phyloP scores from a whole-genome alignment of 1,139 yeast species.

The Scheffersomyces parashehatae region DNA sequence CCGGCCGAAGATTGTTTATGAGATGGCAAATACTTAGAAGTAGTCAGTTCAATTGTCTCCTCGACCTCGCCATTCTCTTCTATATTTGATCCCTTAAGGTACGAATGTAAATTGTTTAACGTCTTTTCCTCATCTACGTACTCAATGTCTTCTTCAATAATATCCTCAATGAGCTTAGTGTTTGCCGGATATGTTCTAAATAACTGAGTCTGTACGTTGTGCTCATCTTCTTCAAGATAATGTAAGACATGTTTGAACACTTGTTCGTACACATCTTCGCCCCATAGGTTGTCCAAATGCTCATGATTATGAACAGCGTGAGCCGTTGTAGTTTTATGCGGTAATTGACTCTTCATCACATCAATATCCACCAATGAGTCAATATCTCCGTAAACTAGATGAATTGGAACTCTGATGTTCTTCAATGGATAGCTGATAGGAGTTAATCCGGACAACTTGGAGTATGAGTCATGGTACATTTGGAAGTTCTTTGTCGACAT shows the following conservation, averaged over 20 bases:
- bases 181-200: slow-evolving; percentile 5
- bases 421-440: slow-evolving; percentile 47
- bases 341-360: slow-evolving; percentile 63
- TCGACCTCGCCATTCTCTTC: neutral
- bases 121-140: slow-evolving; percentile 4
- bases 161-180: slow-evolving; percentile 8
- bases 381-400: slow-evolving; percentile 72
- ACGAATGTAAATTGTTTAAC: neutral
- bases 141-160: slow-evolving; percentile 4
- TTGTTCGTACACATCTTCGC: slow-evolving; percentile 57
- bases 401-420: slow-evolving; percentile 69
- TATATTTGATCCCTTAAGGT: neutral
- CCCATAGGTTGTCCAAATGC: slow-evolving; percentile 92
- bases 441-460: slow-evolving; percentile 37
- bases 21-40: slow-evolving; percentile 1
- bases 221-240: slow-evolving; percentile 26
- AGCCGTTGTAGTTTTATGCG: slow-evolving; percentile 31
- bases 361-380: slow-evolving; percentile 87
- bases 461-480: slow-evolving; percentile 70
- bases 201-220: slow-evolving; percentile 6
- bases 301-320: slow-evolving; percentile 66
- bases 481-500: slow-evolving; percentile 79
- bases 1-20: slow-evolving; percentile 18
- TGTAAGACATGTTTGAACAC: slow-evolving; percentile 54
- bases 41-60: slow-evolving; percentile 1